Base-by-base conservation (phyloP, 1,284 basidiomycete species). In the Malassezia furfur region DNA sequence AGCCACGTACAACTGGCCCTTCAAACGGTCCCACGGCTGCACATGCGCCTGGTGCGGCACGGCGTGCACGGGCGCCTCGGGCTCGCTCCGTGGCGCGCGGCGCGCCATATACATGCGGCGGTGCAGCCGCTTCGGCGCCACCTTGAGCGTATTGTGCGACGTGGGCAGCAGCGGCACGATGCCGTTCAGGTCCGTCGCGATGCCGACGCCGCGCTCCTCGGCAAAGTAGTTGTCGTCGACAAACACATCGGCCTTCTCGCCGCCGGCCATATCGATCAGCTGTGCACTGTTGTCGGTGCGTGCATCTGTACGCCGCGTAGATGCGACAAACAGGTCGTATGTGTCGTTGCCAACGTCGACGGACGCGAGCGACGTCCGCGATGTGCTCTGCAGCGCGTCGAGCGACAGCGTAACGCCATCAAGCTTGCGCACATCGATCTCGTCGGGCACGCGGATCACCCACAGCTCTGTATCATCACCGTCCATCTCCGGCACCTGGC, bases 1-100 rank as follows among this genome's bases (percentile, higher is more conserved):
- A 3, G 48, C 45, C 32, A 59, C 57, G 50, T 36, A 61, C 51
- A 67, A 68, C 25, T 40, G 45, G 2, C 63, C 63, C 31, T 59
- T 59, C 4, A 68, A 41, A 28, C 63, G 44, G 34, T 67, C 61
- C 65, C 65, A 67, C 3, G 67, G 67, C 57, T 68, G 67, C 28
- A 57, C 52, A 15, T 54, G 53, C 52, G 59, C 53, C 52, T 53
- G 22, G 48, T 56, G 21, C 48, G 60, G 19, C 46, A 41, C 44
- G 51, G 60, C 15, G 14, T 45, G 43, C 25, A 38, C 52, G 4
- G 50, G 32, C 38, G 51, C 52, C 35, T 48, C 51, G 8, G 53
- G n/a, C 39, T 2, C 31, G 25, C 40, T 48, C 25, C 54, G 50
- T 52, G 2, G 62, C 28, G 62, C 31, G 25, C 50, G 61, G 35